These are phyloP conservation scores for Rhodotorula sp. DNA, from an alignment of 1,284 basidiomycete species.

Conservation along the genomic window DNA sequence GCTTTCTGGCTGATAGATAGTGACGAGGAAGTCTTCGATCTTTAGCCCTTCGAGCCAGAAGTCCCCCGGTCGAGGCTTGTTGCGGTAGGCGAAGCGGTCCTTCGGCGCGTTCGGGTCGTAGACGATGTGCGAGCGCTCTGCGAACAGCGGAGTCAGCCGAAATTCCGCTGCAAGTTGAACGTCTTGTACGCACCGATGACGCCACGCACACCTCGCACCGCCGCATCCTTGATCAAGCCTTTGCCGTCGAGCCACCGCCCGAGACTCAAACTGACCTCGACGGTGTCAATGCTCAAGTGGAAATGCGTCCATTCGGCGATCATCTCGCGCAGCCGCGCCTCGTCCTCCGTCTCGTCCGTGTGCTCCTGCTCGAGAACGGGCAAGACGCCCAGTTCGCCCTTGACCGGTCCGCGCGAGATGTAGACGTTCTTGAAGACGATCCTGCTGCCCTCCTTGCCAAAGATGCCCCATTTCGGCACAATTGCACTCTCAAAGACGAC, in stretches of 20 bases:
- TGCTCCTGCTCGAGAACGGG: slow-evolving; percentile 45
- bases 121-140: slow-evolving; percentile 80
- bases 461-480: slow-evolving; percentile 78
- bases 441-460: slow-evolving; percentile 67
- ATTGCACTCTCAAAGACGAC: slow-evolving; percentile 97
- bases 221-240: slow-evolving; percentile 85
- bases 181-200: slow-evolving; percentile 65
- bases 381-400: slow-evolving; percentile 34
- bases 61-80: slow-evolving; percentile 70
- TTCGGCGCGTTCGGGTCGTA: slow-evolving; percentile 71
- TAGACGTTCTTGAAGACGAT: slow-evolving; percentile 98
- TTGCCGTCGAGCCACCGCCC: slow-evolving; percentile 94
- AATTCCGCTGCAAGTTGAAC: not conserved
- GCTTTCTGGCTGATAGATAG: slow-evolving; percentile 86
- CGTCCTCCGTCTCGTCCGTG: slow-evolving; percentile 22
- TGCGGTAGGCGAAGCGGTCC: slow-evolving; percentile 77
- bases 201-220: slow-evolving; percentile 89
- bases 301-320: slow-evolving; percentile 74
- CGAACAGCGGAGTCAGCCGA: not conserved
- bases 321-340: slow-evolving; percentile 20
- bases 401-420: slow-evolving; percentile 65
- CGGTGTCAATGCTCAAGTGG: slow-evolving; percentile 85
- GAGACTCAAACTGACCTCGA: slow-evolving; percentile 94
- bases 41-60: slow-evolving; percentile 88
- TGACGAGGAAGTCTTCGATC: slow-evolving; percentile 89